A percentile compares a stretch with the other conserved stretches of the same genome.
Conservation (phyloP, 106 monocot genomes). For the Dactylorhiza incarnata region DNA sequence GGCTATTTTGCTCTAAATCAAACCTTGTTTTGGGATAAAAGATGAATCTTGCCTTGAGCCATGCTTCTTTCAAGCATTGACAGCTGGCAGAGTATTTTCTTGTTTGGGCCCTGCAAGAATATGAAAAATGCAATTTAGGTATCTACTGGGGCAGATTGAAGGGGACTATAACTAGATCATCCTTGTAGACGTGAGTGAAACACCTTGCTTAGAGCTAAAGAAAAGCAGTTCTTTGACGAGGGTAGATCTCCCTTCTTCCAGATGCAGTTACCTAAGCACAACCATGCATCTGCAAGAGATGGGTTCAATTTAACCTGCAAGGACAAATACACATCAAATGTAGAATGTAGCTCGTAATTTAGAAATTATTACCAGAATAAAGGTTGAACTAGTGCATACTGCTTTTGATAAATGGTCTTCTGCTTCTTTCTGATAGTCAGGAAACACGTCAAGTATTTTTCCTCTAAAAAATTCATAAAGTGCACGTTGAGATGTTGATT, state of each 20-base stretch:
- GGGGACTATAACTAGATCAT: background rate
- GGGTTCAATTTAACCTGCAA: slow-evolving; percentile 94
- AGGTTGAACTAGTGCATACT: slow-evolving; percentile 29
- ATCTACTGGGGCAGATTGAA: background rate
- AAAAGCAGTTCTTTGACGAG: slow-evolving; percentile 82
- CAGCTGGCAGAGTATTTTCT: slow-evolving; percentile 77
- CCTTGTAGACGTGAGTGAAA: background rate
- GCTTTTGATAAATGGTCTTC: slow-evolving; percentile 87
- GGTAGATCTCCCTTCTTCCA: slow-evolving; percentile 96
- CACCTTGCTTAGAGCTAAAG: slow-evolving; percentile 82
- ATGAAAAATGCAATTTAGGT: slow-evolving; percentile 1
- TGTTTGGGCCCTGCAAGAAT: slow-evolving; percentile 65
- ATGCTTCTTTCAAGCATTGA: slow-evolving; percentile 98
- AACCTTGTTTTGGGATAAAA: background rate
- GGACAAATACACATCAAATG: slow-evolving; percentile 17
- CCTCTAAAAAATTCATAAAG: slow-evolving; percentile 57
- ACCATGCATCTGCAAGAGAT: slow-evolving; percentile 92
- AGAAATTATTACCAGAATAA: slow-evolving; percentile 7
- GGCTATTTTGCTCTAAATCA: slow-evolving; percentile 2
- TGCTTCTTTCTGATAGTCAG: slow-evolving; percentile 66
- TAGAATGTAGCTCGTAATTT: background rate
- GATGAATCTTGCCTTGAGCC: slow-evolving; percentile 66
- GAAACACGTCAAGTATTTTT: slow-evolving; percentile 53
- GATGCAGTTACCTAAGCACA: slow-evolving; percentile 90
- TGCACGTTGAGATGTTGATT: slow-evolving; percentile 44